Evolutionary conservation across 306 rosid genomes (phyloP).

Genomic region (cucumber (Cucumis sativus)): DNA sequence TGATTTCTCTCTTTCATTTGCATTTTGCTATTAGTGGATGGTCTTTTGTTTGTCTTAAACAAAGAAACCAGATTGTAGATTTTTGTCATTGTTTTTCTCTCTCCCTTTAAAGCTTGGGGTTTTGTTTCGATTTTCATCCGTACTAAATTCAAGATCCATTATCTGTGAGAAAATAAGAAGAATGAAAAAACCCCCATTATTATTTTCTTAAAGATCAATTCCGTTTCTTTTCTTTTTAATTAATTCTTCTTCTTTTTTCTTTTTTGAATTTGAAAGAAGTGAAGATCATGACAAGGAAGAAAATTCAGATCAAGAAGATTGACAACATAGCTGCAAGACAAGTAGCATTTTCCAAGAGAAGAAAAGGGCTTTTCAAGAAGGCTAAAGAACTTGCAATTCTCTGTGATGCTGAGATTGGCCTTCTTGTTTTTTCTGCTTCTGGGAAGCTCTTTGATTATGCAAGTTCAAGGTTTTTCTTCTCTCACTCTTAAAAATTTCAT

Average conservation of each 20-base stretch:
- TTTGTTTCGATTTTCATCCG: background rate
- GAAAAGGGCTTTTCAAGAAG: constrained; percentile 21
- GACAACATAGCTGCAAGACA: constrained; percentile 32
- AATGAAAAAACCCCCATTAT: background rate
- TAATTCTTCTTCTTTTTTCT: too few species aligned
- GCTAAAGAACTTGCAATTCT: constrained; percentile 3
- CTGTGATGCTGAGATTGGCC: constrained; percentile 5
- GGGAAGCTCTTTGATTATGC: constrained; percentile 6
- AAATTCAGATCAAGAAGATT: constrained; percentile 28
- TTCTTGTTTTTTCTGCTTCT: constrained; percentile 6
- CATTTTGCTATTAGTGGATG: background rate
- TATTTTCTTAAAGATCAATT: background rate
- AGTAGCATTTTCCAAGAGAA: constrained; percentile 22
- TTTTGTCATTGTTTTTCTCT: background rate
- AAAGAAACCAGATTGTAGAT: background rate
- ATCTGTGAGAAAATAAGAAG: background rate
- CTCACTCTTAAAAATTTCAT: background rate
- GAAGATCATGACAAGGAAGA: constrained; percentile 17
- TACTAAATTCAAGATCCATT: background rate
- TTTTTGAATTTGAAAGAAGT: background rate
- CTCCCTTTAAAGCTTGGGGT: background rate
- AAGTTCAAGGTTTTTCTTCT: background rate
- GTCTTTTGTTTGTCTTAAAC: background rate
- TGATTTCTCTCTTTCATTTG: background rate
- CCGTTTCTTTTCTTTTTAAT: background rate